Evolutionary conservation across 257 asterid species (phyloP), one percentile per base, ranked within the genome.

Genomic region (Ilex asprella): DNA sequence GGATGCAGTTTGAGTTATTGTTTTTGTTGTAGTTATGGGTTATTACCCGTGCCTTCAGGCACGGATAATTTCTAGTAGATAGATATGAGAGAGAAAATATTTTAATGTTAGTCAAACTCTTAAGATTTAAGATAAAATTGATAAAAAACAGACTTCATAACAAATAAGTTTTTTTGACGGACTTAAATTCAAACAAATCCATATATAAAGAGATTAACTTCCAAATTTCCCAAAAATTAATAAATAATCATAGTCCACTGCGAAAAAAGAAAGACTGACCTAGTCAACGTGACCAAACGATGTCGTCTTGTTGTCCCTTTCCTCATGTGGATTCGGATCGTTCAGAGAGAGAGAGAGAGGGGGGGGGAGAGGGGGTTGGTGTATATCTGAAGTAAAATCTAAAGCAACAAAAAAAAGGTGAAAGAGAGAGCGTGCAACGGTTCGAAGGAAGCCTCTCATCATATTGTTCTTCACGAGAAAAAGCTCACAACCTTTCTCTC

Each of bases 341-440:
- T 56, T 56, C 64, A 35, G 2, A 16, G 65, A 41, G 50, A 56
- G 61, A 27, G 71, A 58, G 43, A 62, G 77, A 54, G 68, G n/a
- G 31, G 30, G 53, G 12, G 64, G 14, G 16, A 44, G 31, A 30
- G 61, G 49, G 67, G 8, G 41, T 2, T 29, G 55, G 55, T 58
- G 79, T 64, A 70, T 75, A 73, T 80, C 74, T 67, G 75, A 76
- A 60, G 78, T 68, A 54, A 75, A 64, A 74, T 68, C 70, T 55
- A 4, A 61, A 61, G 54, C 50, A 35, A 16, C 61, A 6, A 31
- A 10, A 71, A 15, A 50, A 58, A 47, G 27, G 27, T 21, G 55
- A 60, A 46, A 57, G n/a, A 27, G 62, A 69, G 55, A 52, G 67
- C 65, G 70, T 50, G 73, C 75, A 74, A 64, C 74, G 75, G 74